Base-by-base conservation (phyloP, 139 green algal species). In the Haematococcus sp. region DNA sequence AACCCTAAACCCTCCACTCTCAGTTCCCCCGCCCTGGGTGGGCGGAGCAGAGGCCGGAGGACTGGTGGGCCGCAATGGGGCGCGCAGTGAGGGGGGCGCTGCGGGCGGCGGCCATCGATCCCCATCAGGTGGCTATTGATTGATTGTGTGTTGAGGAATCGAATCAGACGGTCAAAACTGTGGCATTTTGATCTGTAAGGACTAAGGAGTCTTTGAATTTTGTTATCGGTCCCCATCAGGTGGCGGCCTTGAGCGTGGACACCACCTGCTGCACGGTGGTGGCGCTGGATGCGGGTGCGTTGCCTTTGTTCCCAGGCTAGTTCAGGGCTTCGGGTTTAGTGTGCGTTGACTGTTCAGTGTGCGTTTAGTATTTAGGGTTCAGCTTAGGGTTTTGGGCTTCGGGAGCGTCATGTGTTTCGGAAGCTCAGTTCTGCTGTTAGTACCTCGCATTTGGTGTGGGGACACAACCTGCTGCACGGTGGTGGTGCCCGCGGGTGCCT, bases 201-300 rank as follows among this genome's bases (percentile, higher is more conserved):
- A n/a, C 54, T 61, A 32, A 23, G 54, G 54, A 61, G 54, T 23
- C 11, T 20, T n/a, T 61, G 54, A 20, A 61, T n/a, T 61, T 20
- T 9, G 22, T 20, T n/a, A 61, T 61, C 16, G 22, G 11, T 61
- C 16, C 9, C 54, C 54, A n/a, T 20, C 54, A 9, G 4, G 4
- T 94, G 7, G 76, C 71, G 19, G 87, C 74, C 20, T 63, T 96
- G 1, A 84, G 85, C 33, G 17, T 91, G 11, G 91, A 96, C 84
- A 95, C 91, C 58, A 96, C 91, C 0, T 93, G 88, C 86, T 96
- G 91, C 81, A 90, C 90, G 1, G 90, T 95, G 25, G 89, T 95
- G 43, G 86, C 86, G 2, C 63, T 96, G 44, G 86, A 86, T 25
- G 73, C 52, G 22, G 78, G 68, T 81, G 67, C 44, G 73, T 49